Conservation (phyloP, 169 alveolate species). For the Neospora caninum region DNA sequence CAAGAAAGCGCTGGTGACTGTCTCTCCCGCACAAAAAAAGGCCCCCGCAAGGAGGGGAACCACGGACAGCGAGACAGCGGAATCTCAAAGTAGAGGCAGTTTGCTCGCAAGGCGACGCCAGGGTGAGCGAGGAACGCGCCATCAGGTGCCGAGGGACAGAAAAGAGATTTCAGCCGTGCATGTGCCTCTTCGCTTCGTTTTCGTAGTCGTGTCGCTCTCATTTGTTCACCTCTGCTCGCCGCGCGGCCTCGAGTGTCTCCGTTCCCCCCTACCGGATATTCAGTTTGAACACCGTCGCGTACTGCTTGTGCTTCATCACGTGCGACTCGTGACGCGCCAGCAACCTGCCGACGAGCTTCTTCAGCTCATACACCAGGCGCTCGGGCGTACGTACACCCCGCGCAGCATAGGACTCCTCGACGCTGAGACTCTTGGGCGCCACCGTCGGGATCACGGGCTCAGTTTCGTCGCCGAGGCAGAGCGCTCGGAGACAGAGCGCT, state of each 20-base stretch:
- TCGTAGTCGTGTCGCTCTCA: background rate
- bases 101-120: too few species aligned
- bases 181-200: background rate
- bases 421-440: conserved; percentile 39
- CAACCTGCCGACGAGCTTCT: conserved; percentile 17
- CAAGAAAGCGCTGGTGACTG: too few species aligned
- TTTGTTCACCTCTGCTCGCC: background rate
- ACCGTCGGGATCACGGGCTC: conserved; percentile 24
- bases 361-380: background rate
- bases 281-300: conserved; percentile 23
- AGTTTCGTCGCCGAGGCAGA: conserved; percentile 31
- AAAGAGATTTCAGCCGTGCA: background rate
- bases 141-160: too few species aligned
- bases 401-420: conserved; percentile 36
- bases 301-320: background rate
- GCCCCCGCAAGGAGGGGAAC: too few species aligned
- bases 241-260: background rate
- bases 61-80: too few species aligned
- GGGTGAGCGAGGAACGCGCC: too few species aligned
- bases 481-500: background rate
- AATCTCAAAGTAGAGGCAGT: too few species aligned
- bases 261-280: background rate
- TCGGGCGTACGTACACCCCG: conserved; percentile 25
- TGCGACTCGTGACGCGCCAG: conserved; percentile 33
- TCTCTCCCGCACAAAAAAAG: too few species aligned